Base-by-base conservation (phyloP, 2,329 filamentous ascomycete species). In the Dothideomycetes sp. region DNA sequence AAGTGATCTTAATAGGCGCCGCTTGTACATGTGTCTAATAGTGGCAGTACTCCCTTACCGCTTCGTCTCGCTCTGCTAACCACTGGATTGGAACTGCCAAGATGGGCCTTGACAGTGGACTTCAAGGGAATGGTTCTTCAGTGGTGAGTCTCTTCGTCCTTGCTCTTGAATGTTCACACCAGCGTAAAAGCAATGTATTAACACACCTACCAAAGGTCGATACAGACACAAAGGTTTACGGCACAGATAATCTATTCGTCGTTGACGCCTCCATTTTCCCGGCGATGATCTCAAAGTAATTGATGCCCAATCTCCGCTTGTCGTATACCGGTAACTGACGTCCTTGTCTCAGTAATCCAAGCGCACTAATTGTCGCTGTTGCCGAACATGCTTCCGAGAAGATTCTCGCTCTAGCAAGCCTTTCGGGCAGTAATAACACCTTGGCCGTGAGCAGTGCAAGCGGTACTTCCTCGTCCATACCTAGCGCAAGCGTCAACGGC, bases 201-300 rank as follows among this genome's bases (percentile, higher is more conserved):
- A n/a, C n/a, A n/a, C n/a, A n/a, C n/a, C n/a, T n/a, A n/a, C n/a
- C n/a, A 0, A 69, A 72, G 5, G 62, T 73, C 1, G 68, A 72
- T 44, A 59, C 63, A 22, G 65, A 66, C 52, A 66, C 69, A 37
- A 60, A 68, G 34, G 69, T 72, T 3, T 55, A 70, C 52, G 78
- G 77, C 29, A 81, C 73, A 0, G 75, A 81, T 50, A 81, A 82
- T 58, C 62, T 81, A 33, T 81, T 77, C 50, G 72, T 82, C 11
- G 75, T 83, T 3, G 79, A 84, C 50, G 79, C 73, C 1, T 73
- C 72, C 45, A 77, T 84, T 51, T 80, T 82, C 61, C 79, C 80
- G 0, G 79, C 80, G 46, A 73, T 82, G 48, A 69, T 77, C 3
- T 77, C n/a, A n/a, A n/a, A n/a, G n/a, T n/a, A n/a, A n/a, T n/a